These are phyloP conservation scores for Boletellus ananiceps DNA, from an alignment of 768 basidiomycete species.

Conservation along the genomic window DNA sequence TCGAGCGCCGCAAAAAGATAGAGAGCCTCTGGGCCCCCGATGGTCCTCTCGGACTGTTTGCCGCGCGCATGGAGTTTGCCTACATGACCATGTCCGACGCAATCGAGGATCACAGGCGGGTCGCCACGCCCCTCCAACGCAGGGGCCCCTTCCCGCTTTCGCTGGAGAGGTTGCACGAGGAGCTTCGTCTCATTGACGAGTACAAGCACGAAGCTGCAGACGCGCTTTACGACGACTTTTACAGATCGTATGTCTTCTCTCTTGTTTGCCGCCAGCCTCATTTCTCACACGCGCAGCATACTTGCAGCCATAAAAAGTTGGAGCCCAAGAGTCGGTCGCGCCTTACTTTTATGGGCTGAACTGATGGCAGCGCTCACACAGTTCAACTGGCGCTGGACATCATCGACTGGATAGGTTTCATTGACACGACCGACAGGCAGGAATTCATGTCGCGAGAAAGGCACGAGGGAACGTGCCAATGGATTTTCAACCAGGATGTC, in stretches of 20 bases:
- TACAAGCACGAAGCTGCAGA: conserved; percentile 18
- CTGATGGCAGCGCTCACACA: conserved; percentile 6
- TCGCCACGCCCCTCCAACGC: conserved; percentile 8
- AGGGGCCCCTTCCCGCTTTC: conserved; percentile 22
- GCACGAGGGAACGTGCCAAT: conserved; percentile 22
- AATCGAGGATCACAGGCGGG: conserved; percentile 17
- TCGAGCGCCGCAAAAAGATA: conserved; percentile 18
- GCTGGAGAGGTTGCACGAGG: conserved; percentile 21
- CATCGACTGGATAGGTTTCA: conserved; percentile 21
- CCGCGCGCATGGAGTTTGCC: conserved; percentile 18
- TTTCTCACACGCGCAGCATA: neutral
- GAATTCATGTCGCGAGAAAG: conserved; percentile 23
- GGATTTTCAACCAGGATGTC: conserved; percentile 19
- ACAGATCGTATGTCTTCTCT: conserved; percentile 12
- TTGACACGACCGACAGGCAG: conserved; percentile 23
- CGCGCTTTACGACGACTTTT: conserved; percentile 19
- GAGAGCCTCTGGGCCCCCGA: conserved; percentile 15
- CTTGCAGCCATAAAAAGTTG: conserved; percentile 12
- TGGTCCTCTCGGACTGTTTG: conserved; percentile 17
- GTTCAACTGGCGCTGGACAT: conserved; percentile 22
- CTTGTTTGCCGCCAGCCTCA: too few relatives aligned
- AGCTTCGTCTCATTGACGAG: conserved; percentile 17
- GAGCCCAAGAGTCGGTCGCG: conserved; percentile 23
- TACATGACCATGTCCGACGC: conserved; percentile 17
- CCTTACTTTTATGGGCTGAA: neutral